A percentile compares a stretch with the other conserved stretches of the same genome.
Evolutionary conservation across 2,329 filamentous ascomycete species (phyloP).

Genomic region (Hymenoscyphus fructigenus): DNA sequence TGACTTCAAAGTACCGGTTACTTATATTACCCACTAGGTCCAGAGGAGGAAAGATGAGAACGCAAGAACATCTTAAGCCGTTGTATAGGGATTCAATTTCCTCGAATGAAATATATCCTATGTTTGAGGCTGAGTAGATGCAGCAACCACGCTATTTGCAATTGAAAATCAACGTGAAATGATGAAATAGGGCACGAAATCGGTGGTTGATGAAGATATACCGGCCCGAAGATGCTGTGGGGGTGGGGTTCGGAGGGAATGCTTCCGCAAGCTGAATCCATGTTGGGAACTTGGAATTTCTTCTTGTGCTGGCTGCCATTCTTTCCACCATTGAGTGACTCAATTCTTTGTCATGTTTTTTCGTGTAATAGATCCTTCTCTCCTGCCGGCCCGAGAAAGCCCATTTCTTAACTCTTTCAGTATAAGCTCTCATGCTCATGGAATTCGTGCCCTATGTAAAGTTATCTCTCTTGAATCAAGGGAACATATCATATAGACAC

Average conservation of each 20-base stretch:
- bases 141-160: background rate
- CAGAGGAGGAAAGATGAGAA: background rate
- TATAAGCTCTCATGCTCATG: too few species aligned
- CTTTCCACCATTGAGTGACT: background rate
- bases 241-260: background rate
- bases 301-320: background rate
- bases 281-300: background rate
- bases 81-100: background rate
- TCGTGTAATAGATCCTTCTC: too few species aligned
- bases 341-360: too few species aligned
- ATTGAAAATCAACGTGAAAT: background rate
- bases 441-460: too few species aligned
- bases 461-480: too few species aligned
- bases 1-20: background rate
- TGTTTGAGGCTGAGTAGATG: slow-evolving; percentile 12
- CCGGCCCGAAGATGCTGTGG: background rate
- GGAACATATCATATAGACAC: too few species aligned
- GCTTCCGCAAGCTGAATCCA: background rate
- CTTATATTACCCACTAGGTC: background rate
- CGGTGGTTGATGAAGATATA: background rate
- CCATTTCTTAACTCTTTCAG: too few species aligned
- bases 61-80: background rate
- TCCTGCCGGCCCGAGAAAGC: too few species aligned
- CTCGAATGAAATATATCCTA: background rate
- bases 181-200: background rate